Percentiles rank a stretch among this genome's conserved stretches.
These are phyloP conservation scores for Gossypium schwendimanii DNA, from an alignment of 441 rosid species.

Conservation along the genomic window DNA sequence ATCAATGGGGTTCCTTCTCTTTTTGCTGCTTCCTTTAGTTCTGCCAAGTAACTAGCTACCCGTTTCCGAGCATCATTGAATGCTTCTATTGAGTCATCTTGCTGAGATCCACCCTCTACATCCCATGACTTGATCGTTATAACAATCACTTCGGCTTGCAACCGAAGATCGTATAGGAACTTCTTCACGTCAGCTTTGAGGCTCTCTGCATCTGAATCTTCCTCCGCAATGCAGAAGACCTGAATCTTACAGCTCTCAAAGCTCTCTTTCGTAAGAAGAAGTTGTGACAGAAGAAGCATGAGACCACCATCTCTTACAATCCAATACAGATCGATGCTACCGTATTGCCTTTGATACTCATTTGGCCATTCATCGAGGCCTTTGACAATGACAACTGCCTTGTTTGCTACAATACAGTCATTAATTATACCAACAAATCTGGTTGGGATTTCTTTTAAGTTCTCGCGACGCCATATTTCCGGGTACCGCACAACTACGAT, in stretches of 20 bases:
- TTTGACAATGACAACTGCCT: conserved; percentile 94
- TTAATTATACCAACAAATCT: conserved; percentile 89
- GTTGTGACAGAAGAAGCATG: conserved; percentile 98
- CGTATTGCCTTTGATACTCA: conserved; percentile 91
- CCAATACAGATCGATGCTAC: conserved; percentile 96
- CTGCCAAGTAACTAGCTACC: conserved; percentile 54
- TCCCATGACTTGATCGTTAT: conserved; percentile 95
- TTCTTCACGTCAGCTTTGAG: conserved; percentile 93
- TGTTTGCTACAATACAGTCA: conserved; percentile 96
- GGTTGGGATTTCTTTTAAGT: conserved; percentile 78
- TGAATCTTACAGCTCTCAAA: conserved; percentile 98
- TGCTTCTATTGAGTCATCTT: conserved; percentile 79
- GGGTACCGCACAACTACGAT: conserved; percentile 97
- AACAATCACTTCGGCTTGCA: conserved; percentile 99
- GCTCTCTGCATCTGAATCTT: conserved; percentile 89
- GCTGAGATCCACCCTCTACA: conserved; percentile 51
- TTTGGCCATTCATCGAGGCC: conserved; percentile 99
- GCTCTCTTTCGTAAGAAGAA: conserved; percentile 93
- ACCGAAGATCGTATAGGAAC: conserved; percentile 94
- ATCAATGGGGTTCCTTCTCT: conserved; percentile 35
- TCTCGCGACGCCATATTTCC: conserved; percentile 97
- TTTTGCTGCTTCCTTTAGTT: conserved; percentile 49
- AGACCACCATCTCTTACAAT: conserved; percentile 97
- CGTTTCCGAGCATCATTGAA: conserved; percentile 68
- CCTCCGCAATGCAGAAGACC: conserved; percentile 96